Base-by-base conservation (phyloP, 78 protist species). In the Paratrimastix pyriformis region DNA sequence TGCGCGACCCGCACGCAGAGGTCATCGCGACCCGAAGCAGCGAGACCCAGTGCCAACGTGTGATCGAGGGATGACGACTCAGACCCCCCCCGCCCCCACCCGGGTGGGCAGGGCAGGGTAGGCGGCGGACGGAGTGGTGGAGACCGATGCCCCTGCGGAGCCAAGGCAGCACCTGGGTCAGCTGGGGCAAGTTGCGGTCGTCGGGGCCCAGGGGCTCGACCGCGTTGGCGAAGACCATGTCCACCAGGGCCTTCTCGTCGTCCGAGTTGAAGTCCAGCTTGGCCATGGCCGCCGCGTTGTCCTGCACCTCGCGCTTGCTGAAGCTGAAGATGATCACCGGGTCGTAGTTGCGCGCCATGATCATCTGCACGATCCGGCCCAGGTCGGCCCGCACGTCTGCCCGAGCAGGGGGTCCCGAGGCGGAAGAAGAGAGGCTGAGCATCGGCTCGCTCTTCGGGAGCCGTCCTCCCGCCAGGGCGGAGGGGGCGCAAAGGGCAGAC, bases 271-370 rank as follows among this genome's bases (percentile, higher is more conserved):
- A 66, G 58, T 66, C 82, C 50, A 68, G 58, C 69, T 80, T 80
- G 33, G 81, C 52, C 74, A 82, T 43, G 72, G 70, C 62, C 30
- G 9, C 15, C 48, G 58, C 52, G 26, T 43, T 46, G 6, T 21
- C 66, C 60, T 74, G 40, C 39, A 69, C 68, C 76, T 85, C 74
- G 43, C 43, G 82, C 86, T 18, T 73, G 74, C 77, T 80, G 66
- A 58, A 80, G 65, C 80, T 73, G 69, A 77, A 77, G 32, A 77
- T 73, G 57, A 77, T 77, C 42, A 46, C 70, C 3, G 94, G 94
- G 33, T 90, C 78, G 69, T 84, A 89, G 30, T 40, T 58, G 26
- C 87, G 39, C 11, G 78, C 90, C 90, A 90, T 85, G 59, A 87
- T 78, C 83, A 90, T 80, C 69, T 83, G 84, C 21, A 91, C 84